Evolutionary conservation across 2,329 filamentous ascomycete genomes (phyloP).

Genomic region (Blastomyces parvus): DNA sequence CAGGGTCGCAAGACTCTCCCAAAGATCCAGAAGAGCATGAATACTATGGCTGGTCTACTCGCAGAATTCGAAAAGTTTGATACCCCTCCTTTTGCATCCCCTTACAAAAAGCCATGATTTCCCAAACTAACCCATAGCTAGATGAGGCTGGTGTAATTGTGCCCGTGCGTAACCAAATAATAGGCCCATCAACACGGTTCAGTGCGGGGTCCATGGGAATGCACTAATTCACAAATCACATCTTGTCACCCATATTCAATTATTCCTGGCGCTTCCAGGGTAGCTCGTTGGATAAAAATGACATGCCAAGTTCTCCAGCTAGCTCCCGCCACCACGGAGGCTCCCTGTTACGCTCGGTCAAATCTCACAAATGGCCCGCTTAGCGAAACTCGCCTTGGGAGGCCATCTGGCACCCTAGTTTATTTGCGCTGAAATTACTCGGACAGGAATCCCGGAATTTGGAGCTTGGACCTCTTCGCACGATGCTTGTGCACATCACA

Average conservation of each 20-base stretch:
- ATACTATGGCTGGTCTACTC: constrained; percentile 23
- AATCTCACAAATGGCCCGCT: not conserved
- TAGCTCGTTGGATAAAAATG: not conserved
- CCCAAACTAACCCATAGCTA: not conserved
- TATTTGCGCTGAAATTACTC: not conserved
- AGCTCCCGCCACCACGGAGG: not conserved
- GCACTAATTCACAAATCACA: not conserved
- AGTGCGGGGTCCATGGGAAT: not conserved
- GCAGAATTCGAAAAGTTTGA: constrained; percentile 23
- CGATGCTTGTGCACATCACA: not conserved
- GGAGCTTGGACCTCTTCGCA: not conserved
- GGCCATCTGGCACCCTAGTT: not conserved
- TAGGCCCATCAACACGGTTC: not conserved
- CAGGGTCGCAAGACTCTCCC: constrained; percentile 13
- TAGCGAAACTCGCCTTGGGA: not conserved
- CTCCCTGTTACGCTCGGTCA: not conserved
- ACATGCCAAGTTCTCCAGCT: not conserved
- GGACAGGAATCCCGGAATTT: not conserved
- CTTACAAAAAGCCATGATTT: not conserved
- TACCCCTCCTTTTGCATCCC: not conserved
- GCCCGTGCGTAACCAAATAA: not conserved
- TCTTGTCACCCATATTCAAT: not conserved
- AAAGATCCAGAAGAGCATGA: constrained; percentile 21
- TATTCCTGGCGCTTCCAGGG: not conserved
- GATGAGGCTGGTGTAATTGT: not conserved